These are phyloP conservation scores for Calonectria crousiana DNA, from an alignment of 2,329 filamentous ascomycete species.

Conservation along the genomic window DNA sequence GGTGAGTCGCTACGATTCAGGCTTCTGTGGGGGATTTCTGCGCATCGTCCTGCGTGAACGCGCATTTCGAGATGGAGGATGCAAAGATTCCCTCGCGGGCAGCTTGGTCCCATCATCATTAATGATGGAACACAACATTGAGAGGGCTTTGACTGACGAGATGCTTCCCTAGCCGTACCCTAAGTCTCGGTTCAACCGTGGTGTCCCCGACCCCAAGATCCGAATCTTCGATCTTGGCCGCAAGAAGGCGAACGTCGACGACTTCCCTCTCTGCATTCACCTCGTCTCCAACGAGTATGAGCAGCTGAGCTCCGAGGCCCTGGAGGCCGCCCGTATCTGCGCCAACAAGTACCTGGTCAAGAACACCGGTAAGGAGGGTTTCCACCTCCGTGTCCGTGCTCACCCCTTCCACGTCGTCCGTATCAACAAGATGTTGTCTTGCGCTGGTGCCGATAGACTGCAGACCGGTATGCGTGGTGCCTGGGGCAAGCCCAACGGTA, in stretches of 20 bases:
- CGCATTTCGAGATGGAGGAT: constrained; percentile 26
- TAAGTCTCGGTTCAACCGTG: constrained; percentile 99
- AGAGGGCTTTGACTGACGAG: constrained; percentile 33
- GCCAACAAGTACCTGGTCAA: constrained; percentile 97
- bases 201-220: constrained; percentile 88
- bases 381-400: constrained; percentile 84
- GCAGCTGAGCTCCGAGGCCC: constrained; percentile 99
- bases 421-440: constrained; percentile 99
- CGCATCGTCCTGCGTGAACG: constrained; percentile 22
- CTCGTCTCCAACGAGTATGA: constrained; percentile 99
- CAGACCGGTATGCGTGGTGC: constrained; percentile 99
- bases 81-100: constrained; percentile 12
- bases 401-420: constrained; percentile 99
- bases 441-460: constrained; percentile 99
- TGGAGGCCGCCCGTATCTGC: constrained; percentile 99
- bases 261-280: constrained; percentile 99
- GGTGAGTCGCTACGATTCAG: constrained; percentile 68
- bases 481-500: constrained; percentile 99
- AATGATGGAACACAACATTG: constrained; percentile 4
- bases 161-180: constrained; percentile 81
- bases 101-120: constrained; percentile 11
- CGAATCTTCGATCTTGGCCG: constrained; percentile 99
- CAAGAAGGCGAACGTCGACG: constrained; percentile 98
- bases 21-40: constrained; percentile 25
- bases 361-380: constrained; percentile 78